Percentiles rank a stretch among this genome's conserved stretches.
These are phyloP conservation scores for Aspergillus ruber DNA, from an alignment of 2,329 filamentous ascomycete genomes.

Conservation along the genomic window DNA sequence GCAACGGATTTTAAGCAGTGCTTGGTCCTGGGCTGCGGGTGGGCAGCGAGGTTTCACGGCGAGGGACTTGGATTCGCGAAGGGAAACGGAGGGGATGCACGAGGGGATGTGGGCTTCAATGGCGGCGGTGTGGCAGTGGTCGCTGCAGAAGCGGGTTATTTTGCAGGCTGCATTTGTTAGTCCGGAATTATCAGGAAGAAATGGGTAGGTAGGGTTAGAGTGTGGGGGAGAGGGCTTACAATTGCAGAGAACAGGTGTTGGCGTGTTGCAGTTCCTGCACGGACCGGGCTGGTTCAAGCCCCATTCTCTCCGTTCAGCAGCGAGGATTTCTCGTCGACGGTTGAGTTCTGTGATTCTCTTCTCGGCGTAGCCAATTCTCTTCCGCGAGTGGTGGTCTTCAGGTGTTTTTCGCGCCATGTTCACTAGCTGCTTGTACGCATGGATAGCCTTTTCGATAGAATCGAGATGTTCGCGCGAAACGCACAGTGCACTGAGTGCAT, in stretches of 20 bases:
- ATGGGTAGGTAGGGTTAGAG: background rate
- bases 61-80: slow-evolving; percentile 25
- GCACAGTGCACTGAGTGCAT: slow-evolving; percentile 25
- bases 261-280: slow-evolving; percentile 16
- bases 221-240: slow-evolving; percentile 11
- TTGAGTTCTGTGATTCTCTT: slow-evolving; percentile 22
- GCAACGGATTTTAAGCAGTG: slow-evolving; percentile 19
- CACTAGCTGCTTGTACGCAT: slow-evolving; percentile 22
- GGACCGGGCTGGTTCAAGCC: slow-evolving; percentile 15
- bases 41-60: slow-evolving; percentile 22
- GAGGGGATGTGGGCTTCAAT: slow-evolving; percentile 9
- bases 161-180: slow-evolving; percentile 19
- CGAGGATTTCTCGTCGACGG: slow-evolving; percentile 18
- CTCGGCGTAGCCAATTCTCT: slow-evolving; percentile 20
- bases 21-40: slow-evolving; percentile 16
- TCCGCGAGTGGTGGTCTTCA: slow-evolving; percentile 19
- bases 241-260: slow-evolving; percentile 20
- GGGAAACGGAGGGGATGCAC: slow-evolving; percentile 25
- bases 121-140: slow-evolving; percentile 16
- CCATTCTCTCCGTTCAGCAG: slow-evolving; percentile 21
- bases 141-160: slow-evolving; percentile 23
- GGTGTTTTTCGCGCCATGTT: slow-evolving; percentile 19
- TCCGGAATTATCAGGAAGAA: background rate
- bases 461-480: slow-evolving; percentile 23
- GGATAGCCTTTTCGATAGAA: slow-evolving; percentile 22